Percentiles rank a stretch among this genome's conserved stretches.
These are phyloP conservation scores for Platanthera guangdongensis DNA, from an alignment of 106 monocot species.

Conservation along the genomic window DNA sequence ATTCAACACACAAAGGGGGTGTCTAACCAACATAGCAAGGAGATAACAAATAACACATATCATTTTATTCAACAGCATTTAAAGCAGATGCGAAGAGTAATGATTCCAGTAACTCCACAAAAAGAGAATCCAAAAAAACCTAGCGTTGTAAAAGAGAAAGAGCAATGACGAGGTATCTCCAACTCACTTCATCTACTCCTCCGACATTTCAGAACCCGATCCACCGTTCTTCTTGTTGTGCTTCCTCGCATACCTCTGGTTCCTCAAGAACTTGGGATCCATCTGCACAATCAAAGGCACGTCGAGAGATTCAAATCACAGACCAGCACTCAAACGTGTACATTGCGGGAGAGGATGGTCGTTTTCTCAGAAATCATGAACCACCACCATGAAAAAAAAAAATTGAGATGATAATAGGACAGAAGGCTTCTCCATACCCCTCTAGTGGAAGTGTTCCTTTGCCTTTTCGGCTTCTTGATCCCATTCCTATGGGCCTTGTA, in stretches of 20 bases:
- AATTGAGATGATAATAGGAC: not conserved
- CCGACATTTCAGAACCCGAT: slow-evolving; percentile 13
- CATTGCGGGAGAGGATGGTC: not conserved
- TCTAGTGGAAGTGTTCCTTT: slow-evolving; percentile 53
- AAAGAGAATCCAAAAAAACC: not conserved
- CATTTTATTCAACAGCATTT: not conserved
- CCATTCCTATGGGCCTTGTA: slow-evolving; percentile 63
- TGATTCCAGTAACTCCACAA: not conserved
- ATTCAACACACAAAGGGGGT: too few relatives aligned
- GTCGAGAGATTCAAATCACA: not conserved
- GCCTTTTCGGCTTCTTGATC: slow-evolving; percentile 54
- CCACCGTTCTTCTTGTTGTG: slow-evolving; percentile 24
- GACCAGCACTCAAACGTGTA: not conserved
- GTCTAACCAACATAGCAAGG: not conserved
- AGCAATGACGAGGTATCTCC: not conserved
- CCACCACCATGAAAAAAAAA: not conserved
- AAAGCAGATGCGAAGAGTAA: not conserved
- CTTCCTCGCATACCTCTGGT: slow-evolving; percentile 38
- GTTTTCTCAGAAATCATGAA: not conserved
- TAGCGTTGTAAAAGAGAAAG: not conserved
- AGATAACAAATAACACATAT: not conserved
- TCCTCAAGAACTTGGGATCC: slow-evolving; percentile 29
- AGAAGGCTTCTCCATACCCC: slow-evolving; percentile 16
- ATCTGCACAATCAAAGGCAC: slow-evolving; percentile 4
- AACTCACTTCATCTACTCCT: slow-evolving; percentile 7